Conservation (phyloP, 1,139 yeast genomes). For the Pichia cactophila region DNA sequence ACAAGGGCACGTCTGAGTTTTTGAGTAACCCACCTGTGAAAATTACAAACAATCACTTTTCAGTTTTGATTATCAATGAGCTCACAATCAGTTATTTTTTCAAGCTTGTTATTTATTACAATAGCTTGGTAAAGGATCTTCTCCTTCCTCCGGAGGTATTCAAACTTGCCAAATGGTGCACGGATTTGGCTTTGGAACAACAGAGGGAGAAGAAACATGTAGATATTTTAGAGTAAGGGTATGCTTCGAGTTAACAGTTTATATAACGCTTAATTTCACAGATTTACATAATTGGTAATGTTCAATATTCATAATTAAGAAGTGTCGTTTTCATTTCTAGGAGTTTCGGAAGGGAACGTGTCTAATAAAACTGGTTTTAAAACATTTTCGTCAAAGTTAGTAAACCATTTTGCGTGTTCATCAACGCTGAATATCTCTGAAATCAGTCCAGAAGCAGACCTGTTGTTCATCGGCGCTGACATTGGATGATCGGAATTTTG, state of each 20-base stretch:
- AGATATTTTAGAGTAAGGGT: not conserved
- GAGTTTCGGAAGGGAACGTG: slow-evolving; percentile 24
- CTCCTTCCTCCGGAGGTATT: slow-evolving; percentile 55
- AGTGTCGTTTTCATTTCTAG: not conserved
- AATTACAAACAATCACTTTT: slow-evolving; percentile 28
- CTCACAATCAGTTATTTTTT: slow-evolving; percentile 56
- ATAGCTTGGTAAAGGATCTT: slow-evolving; percentile 55
- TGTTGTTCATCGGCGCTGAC: not conserved
- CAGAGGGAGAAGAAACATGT: slow-evolving; percentile 25
- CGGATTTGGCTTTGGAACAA: slow-evolving; percentile 56
- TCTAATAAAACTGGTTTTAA: slow-evolving; percentile 91
- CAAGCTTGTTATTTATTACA: slow-evolving; percentile 55
- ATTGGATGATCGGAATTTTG: not conserved
- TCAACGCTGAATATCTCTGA: slow-evolving; percentile 45
- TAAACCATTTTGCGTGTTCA: slow-evolving; percentile 85
- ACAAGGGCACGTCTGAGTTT: slow-evolving; percentile 45
- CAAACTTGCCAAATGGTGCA: slow-evolving; percentile 63
- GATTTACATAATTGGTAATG: not conserved
- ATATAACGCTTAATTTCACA: not conserved
- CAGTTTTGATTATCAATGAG: slow-evolving; percentile 52
- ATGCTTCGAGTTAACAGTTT: not conserved
- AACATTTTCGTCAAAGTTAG: slow-evolving; percentile 89
- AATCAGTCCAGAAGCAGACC: slow-evolving; percentile 4
- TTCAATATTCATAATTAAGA: not conserved
- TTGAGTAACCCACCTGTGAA: slow-evolving; percentile 28